These are phyloP conservation scores for Malus domestica DNA, from an alignment of 306 rosid species.

Conservation along the genomic window ASM211411v1 NC_041791.1:12946001-12946500, in stretches of 20 bases:
- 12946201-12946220: conserved; percentile 86
- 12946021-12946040: conserved; percentile 74
- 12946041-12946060: conserved; percentile 95
- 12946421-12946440: neutral
- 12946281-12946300: neutral
- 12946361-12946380: neutral
- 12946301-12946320: neutral
- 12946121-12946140: conserved; percentile 81
- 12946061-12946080: conserved; percentile 79
- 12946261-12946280: neutral
- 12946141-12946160: conserved; percentile 86
- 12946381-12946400: neutral
- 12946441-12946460: neutral
- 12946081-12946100: conserved; percentile 84
- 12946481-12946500: neutral
- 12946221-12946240: conserved; percentile 87
- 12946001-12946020: conserved; percentile 52
- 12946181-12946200: conserved; percentile 81
- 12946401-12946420: neutral
- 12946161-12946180: conserved; percentile 86
- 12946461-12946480: neutral
- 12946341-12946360: neutral
- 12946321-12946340: neutral
- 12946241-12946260: conserved; percentile 31
- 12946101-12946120: conserved; percentile 88